phyloP scores from a whole-genome alignment of 805 yeast species.

The Ogataea trehalophila region DNA sequence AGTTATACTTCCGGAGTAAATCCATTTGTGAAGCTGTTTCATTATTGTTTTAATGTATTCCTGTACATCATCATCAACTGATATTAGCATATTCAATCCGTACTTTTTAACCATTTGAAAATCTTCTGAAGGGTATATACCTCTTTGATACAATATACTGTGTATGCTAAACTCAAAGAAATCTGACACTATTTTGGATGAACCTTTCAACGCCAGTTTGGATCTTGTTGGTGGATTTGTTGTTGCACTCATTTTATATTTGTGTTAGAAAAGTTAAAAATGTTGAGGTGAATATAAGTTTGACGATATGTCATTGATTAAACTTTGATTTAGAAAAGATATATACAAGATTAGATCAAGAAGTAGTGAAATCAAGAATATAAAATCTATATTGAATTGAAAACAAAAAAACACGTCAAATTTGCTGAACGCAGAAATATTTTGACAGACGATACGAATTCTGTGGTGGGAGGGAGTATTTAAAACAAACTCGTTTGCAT shows the following conservation, averaged over 20 bases:
- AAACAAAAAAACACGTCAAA: too few relatives aligned
- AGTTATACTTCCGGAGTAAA: constrained; percentile 61
- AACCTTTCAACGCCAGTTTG: constrained; percentile 65
- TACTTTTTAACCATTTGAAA: constrained; percentile 74
- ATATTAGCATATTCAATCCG: constrained; percentile 67
- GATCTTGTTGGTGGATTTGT: constrained; percentile 34
- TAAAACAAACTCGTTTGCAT: too few relatives aligned
- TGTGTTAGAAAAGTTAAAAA: too few relatives aligned
- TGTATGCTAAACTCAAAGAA: constrained; percentile 80
- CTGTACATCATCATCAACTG: constrained; percentile 72
- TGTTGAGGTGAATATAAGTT: background rate
- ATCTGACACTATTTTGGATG: constrained; percentile 74
- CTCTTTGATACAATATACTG: constrained; percentile 80
- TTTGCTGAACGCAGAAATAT: too few relatives aligned
- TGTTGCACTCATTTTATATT: background rate
- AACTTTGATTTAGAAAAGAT: too few relatives aligned
- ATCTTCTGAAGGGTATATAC: constrained; percentile 84
- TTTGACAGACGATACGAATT: too few relatives aligned
- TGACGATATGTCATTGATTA: too few relatives aligned
- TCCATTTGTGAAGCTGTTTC: constrained; percentile 70
- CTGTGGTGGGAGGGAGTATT: too few relatives aligned
- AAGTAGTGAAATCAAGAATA: too few relatives aligned
- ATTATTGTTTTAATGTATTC: constrained; percentile 63
- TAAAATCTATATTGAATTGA: too few relatives aligned
- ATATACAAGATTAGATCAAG: too few relatives aligned